These are phyloP conservation scores for Saccharomyces hybrid DNA, from an alignment of 1,139 yeast genomes.

Conservation along the genomic window DNA sequence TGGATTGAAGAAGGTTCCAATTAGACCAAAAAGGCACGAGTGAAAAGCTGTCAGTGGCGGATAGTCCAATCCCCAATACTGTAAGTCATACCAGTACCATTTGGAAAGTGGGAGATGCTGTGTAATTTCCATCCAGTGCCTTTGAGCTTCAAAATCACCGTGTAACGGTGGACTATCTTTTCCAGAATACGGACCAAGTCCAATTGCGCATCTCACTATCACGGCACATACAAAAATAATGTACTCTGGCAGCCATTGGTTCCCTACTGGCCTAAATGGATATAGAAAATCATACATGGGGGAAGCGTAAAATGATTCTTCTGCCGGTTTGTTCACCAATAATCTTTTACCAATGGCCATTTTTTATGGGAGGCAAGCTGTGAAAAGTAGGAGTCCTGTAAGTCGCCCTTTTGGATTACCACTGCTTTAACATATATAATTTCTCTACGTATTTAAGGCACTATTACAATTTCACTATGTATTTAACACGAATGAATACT, in stretches of 20 bases:
- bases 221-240: slow-evolving; percentile 68
- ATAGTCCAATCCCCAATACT: slow-evolving; percentile 95
- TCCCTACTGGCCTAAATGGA: slow-evolving; percentile 62
- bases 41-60: slow-evolving; percentile 97
- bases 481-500: background rate
- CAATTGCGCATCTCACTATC: slow-evolving; percentile 75
- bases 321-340: slow-evolving; percentile 3
- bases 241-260: slow-evolving; percentile 86
- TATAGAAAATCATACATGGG: slow-evolving; percentile 51
- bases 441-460: background rate
- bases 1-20: slow-evolving; percentile 58
- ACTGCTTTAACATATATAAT: background rate
- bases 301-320: slow-evolving; percentile 38
- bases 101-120: slow-evolving; percentile 58
- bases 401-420: background rate
- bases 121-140: slow-evolving; percentile 97
- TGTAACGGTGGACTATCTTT: slow-evolving; percentile 60
- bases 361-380: background rate
- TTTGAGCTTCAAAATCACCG: slow-evolving; percentile 97
- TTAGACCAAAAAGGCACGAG: slow-evolving; percentile 67
- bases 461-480: background rate
- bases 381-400: background rate
- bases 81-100: slow-evolving; percentile 87
- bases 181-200: slow-evolving; percentile 85
- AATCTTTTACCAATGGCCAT: background rate